Base-by-base conservation (phyloP, 164 flowering plant species). In the Magnolia changhungtana region DNA sequence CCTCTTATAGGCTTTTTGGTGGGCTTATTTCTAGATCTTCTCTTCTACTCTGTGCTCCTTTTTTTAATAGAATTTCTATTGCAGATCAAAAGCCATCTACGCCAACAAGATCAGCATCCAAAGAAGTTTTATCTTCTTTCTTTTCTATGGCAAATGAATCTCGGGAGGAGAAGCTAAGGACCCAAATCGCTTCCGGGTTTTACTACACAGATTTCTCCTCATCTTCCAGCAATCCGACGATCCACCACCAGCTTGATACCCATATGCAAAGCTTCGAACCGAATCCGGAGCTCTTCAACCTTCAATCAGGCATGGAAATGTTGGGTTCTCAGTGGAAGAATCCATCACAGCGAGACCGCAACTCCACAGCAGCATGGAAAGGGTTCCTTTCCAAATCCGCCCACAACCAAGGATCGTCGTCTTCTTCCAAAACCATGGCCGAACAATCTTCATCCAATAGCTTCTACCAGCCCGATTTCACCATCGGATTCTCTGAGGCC, bases 231-330 rank as follows among this genome's bases (percentile, higher is more conserved):
- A 14, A 63, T 21, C 14, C 68, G 55, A 65, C 13, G 8, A 55
- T 55, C 18, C 61, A 55, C 18, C 61, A 55, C 16, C 61, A 55
- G 61, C 64, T 69, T 49, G 74, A 71, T 20, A 50, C 14, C 70
- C 74, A 31, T 75, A 72, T 72, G 75, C 75, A 77, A 71, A 52
- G 71, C 29, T 72, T 52, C 50, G 75, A 72, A 59, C 50, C 71
- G 1, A 72, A 31, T 49, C 20, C 75, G 50, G 80, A 79, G 74
- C 7, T 79, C 75, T 49, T 70, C 84, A 72, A 79, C 31, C 69
- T 76, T 69, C 68, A 81, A 72, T 69, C 80, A 8, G 78, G 85
- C 74, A 85, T 88, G 85, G 93, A 88, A 72, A 87, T 88, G 90
- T 79, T 90, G 37, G 75, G 78, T n/a, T 67, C 75, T 37, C 80